These are phyloP conservation scores for Angomonas deanei DNA, from an alignment of 208 protist genomes.

Conservation along the genomic window DNA sequence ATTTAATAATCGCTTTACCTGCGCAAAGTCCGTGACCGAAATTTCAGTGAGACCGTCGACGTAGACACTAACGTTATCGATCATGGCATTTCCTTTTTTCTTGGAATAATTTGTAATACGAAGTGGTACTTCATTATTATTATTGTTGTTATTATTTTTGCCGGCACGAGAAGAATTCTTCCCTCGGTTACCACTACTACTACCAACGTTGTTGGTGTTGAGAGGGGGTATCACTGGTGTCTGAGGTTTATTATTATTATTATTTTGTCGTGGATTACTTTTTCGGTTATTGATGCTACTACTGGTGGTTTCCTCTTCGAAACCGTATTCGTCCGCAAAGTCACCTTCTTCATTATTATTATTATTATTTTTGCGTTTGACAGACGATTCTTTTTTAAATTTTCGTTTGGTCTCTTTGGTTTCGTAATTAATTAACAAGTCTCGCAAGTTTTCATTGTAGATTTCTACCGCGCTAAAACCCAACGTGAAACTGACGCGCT, in stretches of 20 bases:
- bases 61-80: background rate
- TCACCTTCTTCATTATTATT: background rate
- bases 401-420: background rate
- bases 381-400: background rate
- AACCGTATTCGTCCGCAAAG: background rate
- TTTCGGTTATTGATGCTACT: too few species aligned
- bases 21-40: background rate
- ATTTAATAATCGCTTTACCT: background rate
- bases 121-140: background rate
- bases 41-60: background rate
- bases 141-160: background rate
- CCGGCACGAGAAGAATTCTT: too few species aligned
- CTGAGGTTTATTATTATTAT: too few species aligned
- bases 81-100: background rate
- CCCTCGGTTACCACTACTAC: too few species aligned
- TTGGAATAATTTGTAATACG: background rate
- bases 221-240: too few species aligned
- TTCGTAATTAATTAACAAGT: slow-evolving; percentile 31
- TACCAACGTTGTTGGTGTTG: too few species aligned
- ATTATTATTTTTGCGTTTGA: background rate
- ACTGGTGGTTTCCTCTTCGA: too few species aligned
- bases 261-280: too few species aligned
- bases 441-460: slow-evolving; percentile 75
- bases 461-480: slow-evolving; percentile 62
- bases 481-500: slow-evolving; percentile 1